Base-by-base conservation (phyloP, 106 monocot species). In the Platanthera zijinensis region DNA sequence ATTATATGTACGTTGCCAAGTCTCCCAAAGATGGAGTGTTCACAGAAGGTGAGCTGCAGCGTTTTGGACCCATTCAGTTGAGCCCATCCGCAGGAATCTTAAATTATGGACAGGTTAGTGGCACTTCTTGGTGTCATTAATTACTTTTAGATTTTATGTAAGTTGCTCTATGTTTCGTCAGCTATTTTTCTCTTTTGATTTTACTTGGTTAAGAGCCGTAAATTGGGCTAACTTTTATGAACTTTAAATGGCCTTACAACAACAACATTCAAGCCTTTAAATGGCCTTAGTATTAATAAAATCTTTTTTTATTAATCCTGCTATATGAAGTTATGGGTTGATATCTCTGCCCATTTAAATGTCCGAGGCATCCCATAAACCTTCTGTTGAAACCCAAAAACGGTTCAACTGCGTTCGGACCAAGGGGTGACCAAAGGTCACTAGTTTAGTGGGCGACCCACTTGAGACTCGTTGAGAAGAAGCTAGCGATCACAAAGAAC, bases 1-100 rank as follows among this genome's bases (percentile, higher is more conserved):
- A 96, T 77, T 91, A 89, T 72, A 93, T 93, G 96, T 96, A 90
- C 51, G 59, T 87, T 30, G 85, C 81, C 76, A 90, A 89, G 83
- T 96, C 85, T 75, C 66, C 84, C 9, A 64, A 49, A 80, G 77
- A 79, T 80, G 87, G 89, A 57, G 59, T 14, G 11, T 96, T 93
- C 82, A 59, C 76, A 5, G 48, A 81, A 57, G 96, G 96, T 39
- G 82, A 87, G 67, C 79, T 96, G 75, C 81, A 77, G 56, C 90
- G 57, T 0, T 96, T 85, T 77, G 96, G 96, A 13, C 87, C 89
- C 75, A 79, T 90, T 70, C 88, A 90, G 77, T 74, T 90, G 75
- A 85, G 69, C 66, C 89, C 89, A 68, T 82, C 89, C 32, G 76
- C 89, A 57, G 89, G 89, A 63, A 78, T 90, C 64, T 66, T 90